Conservation (phyloP, 2,329 filamentous ascomycete genomes). For the Fusarium piperis region DNA sequence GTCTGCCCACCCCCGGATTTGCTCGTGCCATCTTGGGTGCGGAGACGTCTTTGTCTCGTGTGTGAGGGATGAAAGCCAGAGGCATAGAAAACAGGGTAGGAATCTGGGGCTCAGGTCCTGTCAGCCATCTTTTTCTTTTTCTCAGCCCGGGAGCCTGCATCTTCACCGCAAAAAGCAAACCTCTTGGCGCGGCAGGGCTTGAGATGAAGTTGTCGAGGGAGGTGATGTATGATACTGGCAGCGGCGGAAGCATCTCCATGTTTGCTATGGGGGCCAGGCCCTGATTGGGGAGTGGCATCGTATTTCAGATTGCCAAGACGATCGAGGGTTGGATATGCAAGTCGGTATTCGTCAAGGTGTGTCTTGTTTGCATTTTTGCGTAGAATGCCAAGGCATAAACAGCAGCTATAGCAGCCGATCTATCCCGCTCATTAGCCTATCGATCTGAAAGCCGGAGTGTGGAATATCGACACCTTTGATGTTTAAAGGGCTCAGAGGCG, state of each 20-base stretch:
- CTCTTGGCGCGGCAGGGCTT: neutral
- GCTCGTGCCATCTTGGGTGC: neutral
- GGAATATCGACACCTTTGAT: neutral
- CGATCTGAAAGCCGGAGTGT: neutral
- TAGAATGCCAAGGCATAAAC: neutral
- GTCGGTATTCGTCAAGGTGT: neutral
- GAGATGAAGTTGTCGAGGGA: neutral
- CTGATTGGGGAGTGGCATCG: neutral
- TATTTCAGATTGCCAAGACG: neutral
- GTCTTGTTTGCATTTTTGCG: neutral
- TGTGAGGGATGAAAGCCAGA: neutral
- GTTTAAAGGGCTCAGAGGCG: neutral
- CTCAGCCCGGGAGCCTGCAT: constrained; percentile 8
- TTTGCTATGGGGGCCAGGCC: neutral
- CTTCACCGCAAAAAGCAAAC: constrained; percentile 7
- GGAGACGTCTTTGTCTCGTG: constrained; percentile 6
- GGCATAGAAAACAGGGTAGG: neutral
- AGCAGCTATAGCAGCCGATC: neutral
- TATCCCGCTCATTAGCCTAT: constrained; percentile 7
- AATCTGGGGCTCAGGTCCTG: constrained; percentile 21
- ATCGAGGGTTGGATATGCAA: constrained; percentile 1
- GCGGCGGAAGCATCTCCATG: neutral
- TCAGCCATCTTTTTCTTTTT: neutral
- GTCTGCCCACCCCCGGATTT: neutral
- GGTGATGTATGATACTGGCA: neutral